Conservation (phyloP, 2,329 filamentous ascomycete species). For the Pestalotiopsis sp. region DNA sequence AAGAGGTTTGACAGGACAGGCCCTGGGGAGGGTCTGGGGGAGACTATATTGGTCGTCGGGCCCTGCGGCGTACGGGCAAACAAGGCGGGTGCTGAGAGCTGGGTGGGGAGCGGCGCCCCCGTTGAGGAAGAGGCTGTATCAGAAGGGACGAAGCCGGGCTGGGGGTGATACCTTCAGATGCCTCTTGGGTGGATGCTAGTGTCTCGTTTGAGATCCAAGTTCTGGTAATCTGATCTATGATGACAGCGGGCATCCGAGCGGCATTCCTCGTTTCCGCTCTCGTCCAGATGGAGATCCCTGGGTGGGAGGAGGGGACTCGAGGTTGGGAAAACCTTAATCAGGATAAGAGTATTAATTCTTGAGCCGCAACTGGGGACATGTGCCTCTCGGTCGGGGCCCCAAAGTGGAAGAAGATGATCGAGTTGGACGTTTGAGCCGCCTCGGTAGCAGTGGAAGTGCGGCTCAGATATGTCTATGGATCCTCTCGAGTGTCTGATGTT, state of each 20-base stretch:
- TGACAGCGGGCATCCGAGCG: slow-evolving; percentile 57
- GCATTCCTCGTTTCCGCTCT: slow-evolving; percentile 36
- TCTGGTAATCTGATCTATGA: slow-evolving; percentile 54
- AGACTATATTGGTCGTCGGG: slow-evolving; percentile 40
- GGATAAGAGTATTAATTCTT: slow-evolving; percentile 13
- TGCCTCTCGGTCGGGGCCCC: neutral
- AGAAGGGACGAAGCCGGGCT: slow-evolving; percentile 36
- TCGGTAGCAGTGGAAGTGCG: neutral
- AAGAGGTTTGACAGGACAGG: slow-evolving; percentile 22
- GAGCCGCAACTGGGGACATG: slow-evolving; percentile 9
- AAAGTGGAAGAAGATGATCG: neutral
- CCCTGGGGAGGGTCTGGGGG: slow-evolving; percentile 24
- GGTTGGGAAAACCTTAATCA: slow-evolving; percentile 14
- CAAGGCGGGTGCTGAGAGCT: slow-evolving; percentile 18
- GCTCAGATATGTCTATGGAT: slow-evolving; percentile 12
- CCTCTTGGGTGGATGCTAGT: slow-evolving; percentile 39
- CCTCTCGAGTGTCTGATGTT: neutral
- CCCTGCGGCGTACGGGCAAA: slow-evolving; percentile 31
- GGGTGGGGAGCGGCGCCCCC: slow-evolving; percentile 34
- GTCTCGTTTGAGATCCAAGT: slow-evolving; percentile 51
- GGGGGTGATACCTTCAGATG: slow-evolving; percentile 40
- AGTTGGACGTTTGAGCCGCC: slow-evolving; percentile 6
- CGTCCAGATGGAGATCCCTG: slow-evolving; percentile 15
- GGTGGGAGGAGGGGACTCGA: neutral
- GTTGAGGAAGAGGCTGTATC: slow-evolving; percentile 43